phyloP scores from a whole-genome alignment of 2,329 filamentous ascomycete genomes.

The Herpotrichia juniperi region DNA sequence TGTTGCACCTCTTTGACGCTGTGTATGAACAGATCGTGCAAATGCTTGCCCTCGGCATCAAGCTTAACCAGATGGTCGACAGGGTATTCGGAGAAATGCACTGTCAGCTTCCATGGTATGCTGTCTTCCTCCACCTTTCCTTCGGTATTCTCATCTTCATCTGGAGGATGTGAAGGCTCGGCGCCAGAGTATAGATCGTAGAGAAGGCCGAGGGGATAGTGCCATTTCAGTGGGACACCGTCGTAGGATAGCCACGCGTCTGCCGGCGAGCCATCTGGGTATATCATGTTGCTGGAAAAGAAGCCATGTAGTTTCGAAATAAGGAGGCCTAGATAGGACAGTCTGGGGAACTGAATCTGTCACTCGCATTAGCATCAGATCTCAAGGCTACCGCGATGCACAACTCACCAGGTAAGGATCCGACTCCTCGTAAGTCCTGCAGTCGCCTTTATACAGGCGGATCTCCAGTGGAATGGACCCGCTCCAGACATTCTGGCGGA shows the following conservation, averaged over 20 bases:
- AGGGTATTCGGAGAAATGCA: constrained; percentile 67
- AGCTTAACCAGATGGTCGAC: constrained; percentile 63
- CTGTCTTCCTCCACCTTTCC: constrained; percentile 21
- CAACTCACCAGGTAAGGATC: constrained; percentile 65
- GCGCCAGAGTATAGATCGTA: constrained; percentile 71
- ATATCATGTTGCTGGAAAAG: constrained; percentile 64
- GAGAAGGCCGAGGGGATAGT: constrained; percentile 71
- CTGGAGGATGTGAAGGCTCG: constrained; percentile 49
- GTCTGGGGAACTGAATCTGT: constrained; percentile 66
- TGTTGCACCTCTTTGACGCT: constrained; percentile 67
- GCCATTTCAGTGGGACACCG: constrained; percentile 72
- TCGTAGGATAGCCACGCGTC: constrained; percentile 71
- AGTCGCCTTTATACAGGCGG: constrained; percentile 63
- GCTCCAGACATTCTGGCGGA: constrained; percentile 62
- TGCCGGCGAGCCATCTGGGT: constrained; percentile 58
- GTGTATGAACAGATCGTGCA: constrained; percentile 72
- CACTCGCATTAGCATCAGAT: neutral
- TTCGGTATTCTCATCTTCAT: constrained; percentile 18
- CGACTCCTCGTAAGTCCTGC: constrained; percentile 64
- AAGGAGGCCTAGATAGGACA: constrained; percentile 73
- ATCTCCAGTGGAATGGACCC: constrained; percentile 67
- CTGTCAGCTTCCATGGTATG: constrained; percentile 67
- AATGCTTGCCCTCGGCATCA: constrained; percentile 59
- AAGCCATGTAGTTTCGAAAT: constrained; percentile 67
- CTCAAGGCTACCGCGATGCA: constrained; percentile 5